Percentiles rank a stretch among this genome's conserved stretches.
Evolutionary conservation across 1,284 basidiomycete genomes (phyloP).

Genomic region (Tilletia indica): DNA sequence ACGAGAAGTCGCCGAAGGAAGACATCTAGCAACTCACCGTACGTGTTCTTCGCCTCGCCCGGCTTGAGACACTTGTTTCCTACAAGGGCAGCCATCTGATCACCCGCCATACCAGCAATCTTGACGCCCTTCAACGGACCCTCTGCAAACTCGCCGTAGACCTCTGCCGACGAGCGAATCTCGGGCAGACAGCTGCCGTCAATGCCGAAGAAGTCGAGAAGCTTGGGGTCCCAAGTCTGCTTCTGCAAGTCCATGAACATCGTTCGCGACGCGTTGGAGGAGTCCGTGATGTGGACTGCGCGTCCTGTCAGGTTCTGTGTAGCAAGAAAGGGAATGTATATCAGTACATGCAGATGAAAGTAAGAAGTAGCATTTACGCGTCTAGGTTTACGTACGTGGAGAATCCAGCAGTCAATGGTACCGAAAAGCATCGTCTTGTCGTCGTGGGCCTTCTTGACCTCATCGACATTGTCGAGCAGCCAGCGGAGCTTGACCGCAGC

Average conservation of each 20-base stretch:
- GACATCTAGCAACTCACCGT: conserved; percentile 34
- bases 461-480: conserved; percentile 88
- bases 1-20: neutral
- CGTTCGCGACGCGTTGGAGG: conserved; percentile 95
- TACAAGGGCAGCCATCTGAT: conserved; percentile 93
- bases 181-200: conserved; percentile 76
- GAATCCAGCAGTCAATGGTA: conserved; percentile 93
- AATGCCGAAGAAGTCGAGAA: conserved; percentile 85
- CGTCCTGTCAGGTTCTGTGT: conserved; percentile 79
- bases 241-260: conserved; percentile 82
- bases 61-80: conserved; percentile 72
- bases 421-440: conserved; percentile 82
- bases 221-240: conserved; percentile 76
- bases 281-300: conserved; percentile 83
- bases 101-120: conserved; percentile 88
- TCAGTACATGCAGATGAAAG: too few relatives aligned
- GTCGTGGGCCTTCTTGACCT: conserved; percentile 77
- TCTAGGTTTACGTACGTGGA: conserved; percentile 70
- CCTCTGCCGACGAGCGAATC: conserved; percentile 86
- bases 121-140: conserved; percentile 75
- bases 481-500: conserved; percentile 92
- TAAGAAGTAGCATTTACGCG: neutral
- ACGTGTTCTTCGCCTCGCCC: conserved; percentile 57
- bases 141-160: conserved; percentile 73
- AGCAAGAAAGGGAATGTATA: neutral